Evolutionary conservation across 2,329 filamentous ascomycete species (phyloP).

Genomic region (Salinomyces thailandicus): DNA sequence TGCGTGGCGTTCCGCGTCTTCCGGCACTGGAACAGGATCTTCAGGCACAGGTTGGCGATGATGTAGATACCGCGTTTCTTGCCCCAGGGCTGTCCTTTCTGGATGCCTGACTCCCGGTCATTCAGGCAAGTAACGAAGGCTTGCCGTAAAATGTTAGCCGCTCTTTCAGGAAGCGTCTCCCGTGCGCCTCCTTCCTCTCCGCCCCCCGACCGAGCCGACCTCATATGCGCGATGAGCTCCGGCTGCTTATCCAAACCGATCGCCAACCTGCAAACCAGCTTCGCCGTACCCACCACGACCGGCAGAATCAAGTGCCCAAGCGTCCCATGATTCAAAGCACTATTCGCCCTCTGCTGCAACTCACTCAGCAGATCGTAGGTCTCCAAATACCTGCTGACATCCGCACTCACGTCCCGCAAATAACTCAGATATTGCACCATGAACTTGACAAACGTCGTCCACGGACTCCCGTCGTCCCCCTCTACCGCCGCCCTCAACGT

Average conservation of each 20-base stretch:
- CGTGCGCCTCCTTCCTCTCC: conserved; percentile 55
- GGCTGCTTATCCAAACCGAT: conserved; percentile 74
- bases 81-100: conserved; percentile 58
- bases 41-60: conserved; percentile 82
- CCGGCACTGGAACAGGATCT: conserved; percentile 76
- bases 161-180: conserved; percentile 73
- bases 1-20: conserved; percentile 77
- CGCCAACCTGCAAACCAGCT: conserved; percentile 69
- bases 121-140: conserved; percentile 85
- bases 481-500: conserved; percentile 56
- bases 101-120: conserved; percentile 56
- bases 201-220: conserved; percentile 19
- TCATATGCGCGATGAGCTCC: conserved; percentile 60
- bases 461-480: conserved; percentile 55
- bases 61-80: conserved; percentile 84
- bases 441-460: conserved; percentile 69
- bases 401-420: conserved; percentile 68
- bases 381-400: conserved; percentile 62
- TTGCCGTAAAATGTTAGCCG: conserved; percentile 79
- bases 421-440: conserved; percentile 73
- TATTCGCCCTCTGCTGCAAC: conserved; percentile 71
- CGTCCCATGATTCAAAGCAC: conserved; percentile 67
- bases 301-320: conserved; percentile 74
- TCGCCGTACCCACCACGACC: conserved; percentile 71
- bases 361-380: conserved; percentile 66